Evolutionary conservation across 2,329 filamentous ascomycete species (phyloP), one percentile per base, ranked within the genome.

Genomic region (Daldinia sp.): DNA sequence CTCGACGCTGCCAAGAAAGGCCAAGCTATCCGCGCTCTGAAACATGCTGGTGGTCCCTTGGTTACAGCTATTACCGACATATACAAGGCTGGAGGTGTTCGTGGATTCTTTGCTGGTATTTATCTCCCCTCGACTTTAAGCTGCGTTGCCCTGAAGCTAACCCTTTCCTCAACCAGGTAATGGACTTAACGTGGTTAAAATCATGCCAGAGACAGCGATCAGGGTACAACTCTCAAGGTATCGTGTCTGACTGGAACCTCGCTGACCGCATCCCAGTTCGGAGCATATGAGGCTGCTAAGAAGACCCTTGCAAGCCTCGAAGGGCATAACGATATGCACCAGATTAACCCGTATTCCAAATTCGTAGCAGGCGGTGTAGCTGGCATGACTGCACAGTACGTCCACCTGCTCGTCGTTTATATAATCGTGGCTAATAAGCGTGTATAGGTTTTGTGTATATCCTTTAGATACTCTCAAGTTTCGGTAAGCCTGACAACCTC

Each of bases 131-230:
- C n/a, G 25, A 19, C 8, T 19, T 32, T 15, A 29, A 48, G n/a
- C 10, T 45, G 4, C 11, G 13, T 54, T 11, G 8, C 30, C 37
- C 41, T 2, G 15, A 49, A 25, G 37, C 66, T 64, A n/a, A 66
- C 45, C 39, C 21, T 58, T 41, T 41, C 59, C 47, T 32, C 70
- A 96, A 50, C 23, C 7, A 62, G 94, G 95, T 34, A 99, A 99
- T 73, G 95, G 95, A 3, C 82, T 99, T 70, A 99, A 99, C 71
- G 93, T 99, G 2, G 78, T 97, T 73, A 99, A 99, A 78, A 95
- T 99, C 63, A 97, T 98, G 93, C 95, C 95, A 0, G 95, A 99
- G 80, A 97, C 94, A 25, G 94, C 95, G 23, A 97, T 99, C 75
- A 96, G 97, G 72, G 81, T 82, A 73, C 34, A 70, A 70, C 50